Conservation (phyloP, 371 early-diverging fungal genomes). For the Smittium mucronatum region DNA sequence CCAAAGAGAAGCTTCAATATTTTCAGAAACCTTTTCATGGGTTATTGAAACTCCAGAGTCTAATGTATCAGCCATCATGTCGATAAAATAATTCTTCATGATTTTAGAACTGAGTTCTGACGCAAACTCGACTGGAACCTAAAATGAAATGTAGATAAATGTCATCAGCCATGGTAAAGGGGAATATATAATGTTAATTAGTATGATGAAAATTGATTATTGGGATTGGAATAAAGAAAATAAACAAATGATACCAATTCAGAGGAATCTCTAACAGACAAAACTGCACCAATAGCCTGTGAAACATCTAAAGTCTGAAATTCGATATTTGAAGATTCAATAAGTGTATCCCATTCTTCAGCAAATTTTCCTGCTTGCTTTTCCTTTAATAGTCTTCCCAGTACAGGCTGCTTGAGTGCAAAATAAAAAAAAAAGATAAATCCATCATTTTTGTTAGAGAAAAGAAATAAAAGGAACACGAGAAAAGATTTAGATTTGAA, state of each 20-base stretch:
- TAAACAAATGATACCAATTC: background rate
- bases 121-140: constrained; percentile 44
- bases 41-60: constrained; percentile 79
- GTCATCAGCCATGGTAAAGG: too few species aligned
- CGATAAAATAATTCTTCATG: constrained; percentile 75
- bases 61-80: constrained; percentile 68
- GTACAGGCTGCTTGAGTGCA: constrained; percentile 37
- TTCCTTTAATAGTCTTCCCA: constrained; percentile 72
- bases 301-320: constrained; percentile 62
- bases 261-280: constrained; percentile 66
- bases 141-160: too few species aligned
- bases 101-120: constrained; percentile 54
- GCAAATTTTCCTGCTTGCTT: constrained; percentile 59
- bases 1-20: constrained; percentile 27
- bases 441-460: background rate
- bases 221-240: background rate
- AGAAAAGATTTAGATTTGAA: background rate
- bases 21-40: constrained; percentile 71
- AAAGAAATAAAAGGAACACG: background rate
- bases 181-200: too few species aligned
- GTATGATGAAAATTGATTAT: too few species aligned
- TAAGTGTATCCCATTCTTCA: constrained; percentile 60
- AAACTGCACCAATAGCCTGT: constrained; percentile 48
- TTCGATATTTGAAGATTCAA: constrained; percentile 32
- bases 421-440: background rate